These are phyloP conservation scores for Crinitomyces ghanaensis DNA, from an alignment of 805 yeast species.

Conservation along the genomic window DNA sequence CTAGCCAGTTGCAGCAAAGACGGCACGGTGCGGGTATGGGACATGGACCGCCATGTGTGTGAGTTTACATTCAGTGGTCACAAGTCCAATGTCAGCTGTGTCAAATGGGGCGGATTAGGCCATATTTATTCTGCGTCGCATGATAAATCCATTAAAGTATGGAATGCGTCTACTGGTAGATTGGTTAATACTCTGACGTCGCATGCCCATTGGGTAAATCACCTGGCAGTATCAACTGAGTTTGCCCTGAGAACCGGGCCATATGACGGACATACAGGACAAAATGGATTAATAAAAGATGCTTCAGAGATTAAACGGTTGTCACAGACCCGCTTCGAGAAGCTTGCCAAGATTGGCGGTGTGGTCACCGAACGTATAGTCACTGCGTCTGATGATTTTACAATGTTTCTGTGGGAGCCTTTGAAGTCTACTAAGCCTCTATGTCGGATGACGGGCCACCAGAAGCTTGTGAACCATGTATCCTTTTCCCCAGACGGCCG, in stretches of 20 bases:
- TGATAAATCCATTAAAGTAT: slow-evolving; percentile 84
- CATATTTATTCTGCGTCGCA: slow-evolving; percentile 82
- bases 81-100: slow-evolving; percentile 79
- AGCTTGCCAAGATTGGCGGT: slow-evolving; percentile 51
- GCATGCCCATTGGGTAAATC: slow-evolving; percentile 98
- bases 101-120: slow-evolving; percentile 93
- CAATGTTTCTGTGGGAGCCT: slow-evolving; percentile 97
- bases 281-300: slow-evolving; percentile 20
- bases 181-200: slow-evolving; percentile 69
- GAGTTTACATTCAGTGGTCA: slow-evolving; percentile 74
- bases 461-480: slow-evolving; percentile 91
- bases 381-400: slow-evolving; percentile 93
- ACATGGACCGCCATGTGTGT: slow-evolving; percentile 56
- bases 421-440: slow-evolving; percentile 67
- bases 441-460: slow-evolving; percentile 95
- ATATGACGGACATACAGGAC: slow-evolving; percentile 37
- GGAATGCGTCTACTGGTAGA: slow-evolving; percentile 75
- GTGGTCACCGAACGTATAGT: slow-evolving; percentile 62
- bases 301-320: slow-evolving; percentile 40
- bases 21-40: slow-evolving; percentile 85
- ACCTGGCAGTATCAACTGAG: slow-evolving; percentile 83
- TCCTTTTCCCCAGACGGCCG: slow-evolving; percentile 94
- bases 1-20: slow-evolving; percentile 87
- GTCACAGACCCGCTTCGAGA: slow-evolving; percentile 52
- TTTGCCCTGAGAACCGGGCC: slow-evolving; percentile 80